These are phyloP conservation scores for Venustampulla echinocandica DNA, from an alignment of 495 filamentous ascomycete genomes.

Conservation along the genomic window DNA sequence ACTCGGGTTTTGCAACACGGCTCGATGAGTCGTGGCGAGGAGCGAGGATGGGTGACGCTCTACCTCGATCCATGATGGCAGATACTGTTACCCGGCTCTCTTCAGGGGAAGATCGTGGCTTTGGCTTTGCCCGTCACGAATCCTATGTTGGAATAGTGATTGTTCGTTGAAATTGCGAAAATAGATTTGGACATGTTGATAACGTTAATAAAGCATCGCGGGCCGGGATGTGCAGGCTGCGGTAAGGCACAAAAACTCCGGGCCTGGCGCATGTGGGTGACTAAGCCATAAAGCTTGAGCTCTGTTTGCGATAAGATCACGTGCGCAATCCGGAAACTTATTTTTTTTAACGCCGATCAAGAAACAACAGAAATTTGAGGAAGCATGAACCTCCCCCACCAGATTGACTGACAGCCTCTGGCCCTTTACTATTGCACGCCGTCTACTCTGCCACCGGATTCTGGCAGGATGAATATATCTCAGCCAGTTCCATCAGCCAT, in stretches of 20 bases:
- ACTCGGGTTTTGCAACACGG: constrained; percentile 42
- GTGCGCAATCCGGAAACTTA: not conserved
- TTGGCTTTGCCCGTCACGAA: no score
- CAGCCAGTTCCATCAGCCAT: constrained; percentile 81
- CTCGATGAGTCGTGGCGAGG: constrained; percentile 43
- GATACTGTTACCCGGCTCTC: no score
- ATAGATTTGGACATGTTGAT: no score
- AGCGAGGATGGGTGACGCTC: constrained; percentile 36
- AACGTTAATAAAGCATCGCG: no score
- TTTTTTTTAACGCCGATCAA: not conserved
- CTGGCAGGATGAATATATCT: constrained; percentile 64
- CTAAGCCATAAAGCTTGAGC: not conserved
- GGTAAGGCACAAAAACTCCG: no score
- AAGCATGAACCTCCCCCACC: no score
- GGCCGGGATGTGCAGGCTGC: no score
- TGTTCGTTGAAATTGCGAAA: no score
- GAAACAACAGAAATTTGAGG: not conserved
- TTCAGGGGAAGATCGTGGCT: no score
- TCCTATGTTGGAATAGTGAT: no score
- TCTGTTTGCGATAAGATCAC: not conserved
- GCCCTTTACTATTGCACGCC: not conserved
- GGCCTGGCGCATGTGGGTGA: no score
- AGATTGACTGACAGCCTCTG: not conserved
- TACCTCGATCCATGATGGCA: constrained; percentile 19
- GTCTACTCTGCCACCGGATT: no score